These are phyloP conservation scores for Platismatia glauca DNA, from an alignment of 495 filamentous ascomycete species.

Conservation along the genomic window DNA sequence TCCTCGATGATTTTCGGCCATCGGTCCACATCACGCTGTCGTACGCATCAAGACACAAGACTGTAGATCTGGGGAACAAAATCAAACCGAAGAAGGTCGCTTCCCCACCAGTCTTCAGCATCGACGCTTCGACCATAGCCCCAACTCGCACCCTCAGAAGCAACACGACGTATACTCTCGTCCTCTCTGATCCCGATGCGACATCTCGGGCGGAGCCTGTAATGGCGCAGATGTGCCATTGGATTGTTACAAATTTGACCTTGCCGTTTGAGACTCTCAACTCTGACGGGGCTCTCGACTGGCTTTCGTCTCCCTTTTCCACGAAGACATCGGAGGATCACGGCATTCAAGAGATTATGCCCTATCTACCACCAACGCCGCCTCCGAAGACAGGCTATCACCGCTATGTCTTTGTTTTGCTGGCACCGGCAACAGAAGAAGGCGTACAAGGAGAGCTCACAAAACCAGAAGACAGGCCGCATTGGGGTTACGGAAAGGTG, in stretches of 20 bases:
- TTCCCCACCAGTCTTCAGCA: constrained; percentile 39
- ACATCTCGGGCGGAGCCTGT: constrained; percentile 54
- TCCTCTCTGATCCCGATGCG: constrained; percentile 62
- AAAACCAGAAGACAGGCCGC: constrained; percentile 48
- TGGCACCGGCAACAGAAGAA: constrained; percentile 36
- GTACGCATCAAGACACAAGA: constrained; percentile 41
- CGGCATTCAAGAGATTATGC: constrained; percentile 38
- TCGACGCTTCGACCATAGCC: constrained; percentile 20
- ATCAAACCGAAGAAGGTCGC: constrained; percentile 44
- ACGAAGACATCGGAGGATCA: background rate
- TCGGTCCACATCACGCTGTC: constrained; percentile 40
- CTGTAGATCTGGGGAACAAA: constrained; percentile 51
- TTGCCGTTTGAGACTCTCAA: constrained; percentile 18
- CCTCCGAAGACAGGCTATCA: constrained; percentile 59
- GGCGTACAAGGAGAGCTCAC: constrained; percentile 30
- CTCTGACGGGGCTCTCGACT: constrained; percentile 16
- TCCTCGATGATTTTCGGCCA: constrained; percentile 56
- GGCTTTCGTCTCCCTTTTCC: constrained; percentile 10
- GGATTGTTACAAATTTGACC: constrained; percentile 47
- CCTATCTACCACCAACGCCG: constrained; percentile 53
- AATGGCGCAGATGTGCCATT: constrained; percentile 67
- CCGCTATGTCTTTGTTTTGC: constrained; percentile 56
- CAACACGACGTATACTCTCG: constrained; percentile 34
- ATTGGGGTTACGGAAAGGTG: constrained; percentile 52
- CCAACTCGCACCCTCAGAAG: constrained; percentile 14